A percentile compares a stretch with the other conserved stretches of the same genome.
These are phyloP conservation scores for Scheffersomyces lignicola DNA, from an alignment of 1,139 yeast genomes.

Conservation along the genomic window DNA sequence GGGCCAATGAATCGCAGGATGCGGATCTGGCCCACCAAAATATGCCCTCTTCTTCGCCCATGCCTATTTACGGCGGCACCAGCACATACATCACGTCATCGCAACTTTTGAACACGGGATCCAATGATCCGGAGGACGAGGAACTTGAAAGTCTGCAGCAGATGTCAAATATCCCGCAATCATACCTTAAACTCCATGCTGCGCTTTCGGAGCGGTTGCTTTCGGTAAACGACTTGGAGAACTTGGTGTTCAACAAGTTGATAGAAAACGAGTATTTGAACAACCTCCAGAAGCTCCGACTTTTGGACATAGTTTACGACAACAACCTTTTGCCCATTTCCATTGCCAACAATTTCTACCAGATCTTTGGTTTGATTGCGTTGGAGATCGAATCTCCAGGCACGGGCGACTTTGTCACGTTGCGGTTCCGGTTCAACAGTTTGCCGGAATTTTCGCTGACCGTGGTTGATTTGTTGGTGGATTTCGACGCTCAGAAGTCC, in stretches of 20 bases:
- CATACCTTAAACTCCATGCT: constrained; percentile 23
- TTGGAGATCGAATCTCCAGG: constrained; percentile 44
- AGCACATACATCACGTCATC: constrained; percentile 26
- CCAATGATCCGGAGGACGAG: constrained; percentile 1
- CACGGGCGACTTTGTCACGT: constrained; percentile 43
- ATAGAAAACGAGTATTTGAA: constrained; percentile 28
- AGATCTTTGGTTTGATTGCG: constrained; percentile 40
- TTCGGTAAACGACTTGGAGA: constrained; percentile 34
- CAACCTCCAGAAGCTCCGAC: constrained; percentile 32
- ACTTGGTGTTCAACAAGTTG: constrained; percentile 27
- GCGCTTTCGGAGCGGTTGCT: constrained; percentile 19
- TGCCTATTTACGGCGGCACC: constrained; percentile 12
- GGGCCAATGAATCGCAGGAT: constrained; percentile 24
- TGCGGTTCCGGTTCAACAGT: constrained; percentile 35
- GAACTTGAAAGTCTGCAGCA: constrained; percentile 5
- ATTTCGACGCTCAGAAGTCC: constrained; percentile 14
- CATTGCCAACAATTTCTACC: constrained; percentile 29
- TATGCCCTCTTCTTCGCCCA: constrained; percentile 6
- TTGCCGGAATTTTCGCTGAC: constrained; percentile 36
- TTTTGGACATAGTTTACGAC: constrained; percentile 39
- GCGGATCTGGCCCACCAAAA: constrained; percentile 3
- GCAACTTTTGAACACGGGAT: constrained; percentile 18
- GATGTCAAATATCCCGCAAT: constrained; percentile 23
- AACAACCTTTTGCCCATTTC: constrained; percentile 36
- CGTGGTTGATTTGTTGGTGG: constrained; percentile 20